A percentile compares a stretch with the other conserved stretches of the same genome.
phyloP scores from a whole-genome alignment of 225 moss, liverwort and hornwort species.

The Climacium dendroides region DNA sequence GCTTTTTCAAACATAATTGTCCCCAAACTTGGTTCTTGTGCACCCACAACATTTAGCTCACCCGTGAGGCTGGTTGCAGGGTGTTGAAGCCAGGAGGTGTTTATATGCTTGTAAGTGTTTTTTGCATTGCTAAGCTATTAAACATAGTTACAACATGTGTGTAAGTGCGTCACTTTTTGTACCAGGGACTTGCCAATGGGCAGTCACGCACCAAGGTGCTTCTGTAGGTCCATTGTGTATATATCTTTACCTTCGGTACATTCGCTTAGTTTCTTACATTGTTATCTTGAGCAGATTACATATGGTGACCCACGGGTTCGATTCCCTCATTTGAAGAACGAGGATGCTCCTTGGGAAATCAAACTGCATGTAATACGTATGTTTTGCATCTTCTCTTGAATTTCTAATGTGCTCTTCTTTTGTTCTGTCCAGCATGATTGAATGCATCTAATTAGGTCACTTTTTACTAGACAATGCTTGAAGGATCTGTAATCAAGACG shows the following conservation, averaged over 20 bases:
- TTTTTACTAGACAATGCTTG: background rate
- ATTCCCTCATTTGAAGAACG: constrained; percentile 53
- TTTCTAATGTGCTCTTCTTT: background rate
- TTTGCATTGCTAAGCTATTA: background rate
- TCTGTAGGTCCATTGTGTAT: background rate
- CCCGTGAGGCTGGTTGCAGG: constrained; percentile 11
- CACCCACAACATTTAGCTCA: background rate
- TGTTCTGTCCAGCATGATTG: background rate
- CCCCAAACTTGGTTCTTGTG: background rate
- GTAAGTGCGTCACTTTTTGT: background rate
- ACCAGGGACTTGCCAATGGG: background rate
- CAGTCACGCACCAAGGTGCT: background rate
- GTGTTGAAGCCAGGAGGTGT: constrained; percentile 79
- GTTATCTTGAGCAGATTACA: constrained; percentile 35
- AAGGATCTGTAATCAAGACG: background rate
- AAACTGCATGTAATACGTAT: constrained; percentile 40
- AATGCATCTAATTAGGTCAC: background rate
- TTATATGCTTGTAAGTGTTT: constrained; percentile 59
- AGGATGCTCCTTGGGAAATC: constrained; percentile 23
- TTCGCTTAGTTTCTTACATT: background rate
- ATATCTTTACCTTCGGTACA: background rate
- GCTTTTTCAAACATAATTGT: background rate
- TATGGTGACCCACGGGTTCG: constrained; percentile 86
- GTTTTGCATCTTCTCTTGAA: background rate
- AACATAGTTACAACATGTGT: background rate